Conservation (phyloP, 495 filamentous ascomycete species). For the Aspergillus leporis region DNA sequence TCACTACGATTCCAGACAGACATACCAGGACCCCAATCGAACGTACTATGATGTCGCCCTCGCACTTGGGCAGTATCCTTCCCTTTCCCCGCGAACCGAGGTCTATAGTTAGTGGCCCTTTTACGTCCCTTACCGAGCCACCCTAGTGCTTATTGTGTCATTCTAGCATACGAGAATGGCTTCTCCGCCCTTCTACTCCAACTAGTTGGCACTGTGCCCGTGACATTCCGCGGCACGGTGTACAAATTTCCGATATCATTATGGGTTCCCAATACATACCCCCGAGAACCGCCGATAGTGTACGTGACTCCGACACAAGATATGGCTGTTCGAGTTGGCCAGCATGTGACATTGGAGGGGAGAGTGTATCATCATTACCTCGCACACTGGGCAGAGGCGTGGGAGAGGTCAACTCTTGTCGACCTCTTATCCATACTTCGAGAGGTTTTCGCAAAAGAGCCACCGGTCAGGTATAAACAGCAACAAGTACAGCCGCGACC, state of each 20-base stretch:
- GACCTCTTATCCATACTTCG: slow-evolving; percentile 81
- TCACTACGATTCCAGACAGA: slow-evolving; percentile 87
- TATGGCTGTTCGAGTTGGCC: slow-evolving; percentile 87
- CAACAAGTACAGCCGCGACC: slow-evolving; percentile 44
- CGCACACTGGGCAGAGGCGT: slow-evolving; percentile 81
- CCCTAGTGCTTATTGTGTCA: neutral
- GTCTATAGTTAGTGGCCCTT: slow-evolving; percentile 75
- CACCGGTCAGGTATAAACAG: slow-evolving; percentile 78
- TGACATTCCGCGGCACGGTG: slow-evolving; percentile 80
- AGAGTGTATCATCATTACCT: slow-evolving; percentile 95
- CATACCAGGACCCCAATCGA: slow-evolving; percentile 86
- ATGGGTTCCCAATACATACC: slow-evolving; percentile 96
- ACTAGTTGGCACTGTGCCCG: slow-evolving; percentile 83
- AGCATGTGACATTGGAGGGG: slow-evolving; percentile 94
- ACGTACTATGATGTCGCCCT: slow-evolving; percentile 90
- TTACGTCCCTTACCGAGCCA: neutral
- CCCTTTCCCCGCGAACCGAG: slow-evolving; percentile 86
- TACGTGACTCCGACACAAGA: slow-evolving; percentile 87
- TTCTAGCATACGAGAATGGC: slow-evolving; percentile 85
- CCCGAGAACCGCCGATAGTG: slow-evolving; percentile 76
- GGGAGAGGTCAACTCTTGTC: slow-evolving; percentile 83
- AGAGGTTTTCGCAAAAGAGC: slow-evolving; percentile 91
- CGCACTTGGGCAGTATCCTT: slow-evolving; percentile 77
- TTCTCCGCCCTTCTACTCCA: slow-evolving; percentile 83
- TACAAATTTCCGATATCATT: slow-evolving; percentile 90